Evolutionary conservation across 225 moss, liverwort and hornwort species (phyloP), one percentile per base, ranked within the genome.

Genomic region (Ulota crispa): DNA sequence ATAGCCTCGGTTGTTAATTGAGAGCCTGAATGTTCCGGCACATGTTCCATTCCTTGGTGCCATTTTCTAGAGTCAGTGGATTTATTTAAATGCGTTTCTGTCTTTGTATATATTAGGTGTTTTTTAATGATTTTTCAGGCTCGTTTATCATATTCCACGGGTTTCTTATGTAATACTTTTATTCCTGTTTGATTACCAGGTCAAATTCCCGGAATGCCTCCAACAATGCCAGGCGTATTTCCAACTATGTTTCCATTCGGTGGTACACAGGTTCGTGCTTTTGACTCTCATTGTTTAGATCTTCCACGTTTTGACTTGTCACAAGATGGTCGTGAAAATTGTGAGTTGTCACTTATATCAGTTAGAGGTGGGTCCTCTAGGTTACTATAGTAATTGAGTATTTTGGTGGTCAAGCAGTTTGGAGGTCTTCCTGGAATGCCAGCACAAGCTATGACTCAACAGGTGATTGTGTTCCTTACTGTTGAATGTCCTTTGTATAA

Each of bases 131-230:
- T 77, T 53, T 56, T 83, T 56, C 21, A 27, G 13, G 3, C 34
- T 57, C 71, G 1, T 28, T 23, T 54, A 60, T 28, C 30, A 2
- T 23, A 70, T 50, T 41, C 34, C 16, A 36, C 45, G 9, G 39
- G 36, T 21, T 63, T 72, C 21, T n/a, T 11, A 31, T 28, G 9
- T 28, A 23, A 24, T 16, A 26, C 16, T 66, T 76, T 8, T 28
- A 53, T 28, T 41, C 59, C 24, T 70, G 2, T 14, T 59, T 67
- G 72, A 28, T 50, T 67, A 85, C 55, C 91, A 99, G 99, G 96
- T 50, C 99, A 96, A 91, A 92, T 99, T 72, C 93, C 94, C 83
- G 96, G 99, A 70, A 95, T 99, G 99, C 81, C 99, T 76, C 96
- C 94, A 87, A 77, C 90, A 59, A 93, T 99, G 88, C 92, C 98